These are phyloP conservation scores for Protomyces inundatus DNA, from an alignment of 1,139 yeast species.

Conservation along the genomic window DNA sequence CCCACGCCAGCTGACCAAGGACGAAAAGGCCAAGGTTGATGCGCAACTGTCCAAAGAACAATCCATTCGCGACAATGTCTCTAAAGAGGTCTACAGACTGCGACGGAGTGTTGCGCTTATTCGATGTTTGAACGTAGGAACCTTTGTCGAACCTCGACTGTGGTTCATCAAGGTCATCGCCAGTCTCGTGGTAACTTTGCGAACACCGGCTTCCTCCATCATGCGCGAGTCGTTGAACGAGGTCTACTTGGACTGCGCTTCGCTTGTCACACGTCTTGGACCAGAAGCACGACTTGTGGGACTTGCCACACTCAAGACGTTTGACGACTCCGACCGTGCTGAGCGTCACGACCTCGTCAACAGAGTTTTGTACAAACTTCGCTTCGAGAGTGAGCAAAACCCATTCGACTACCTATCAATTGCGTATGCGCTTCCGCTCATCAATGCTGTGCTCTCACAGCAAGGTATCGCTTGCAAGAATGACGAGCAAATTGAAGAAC, in stretches of 20 bases:
- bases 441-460: constrained; percentile 47
- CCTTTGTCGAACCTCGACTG: constrained; percentile 55
- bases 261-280: constrained; percentile 47
- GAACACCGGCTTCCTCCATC: constrained; percentile 39
- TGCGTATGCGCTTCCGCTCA: constrained; percentile 67
- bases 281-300: constrained; percentile 54
- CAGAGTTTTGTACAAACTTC: constrained; percentile 67
- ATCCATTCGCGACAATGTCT: constrained; percentile 49
- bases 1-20: constrained; percentile 60
- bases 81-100: constrained; percentile 42
- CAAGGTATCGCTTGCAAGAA: background rate
- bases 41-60: constrained; percentile 61
- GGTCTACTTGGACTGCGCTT: constrained; percentile 37
- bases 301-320: constrained; percentile 58
- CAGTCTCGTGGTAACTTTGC: constrained; percentile 36
- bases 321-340: constrained; percentile 45
- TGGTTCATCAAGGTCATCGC: constrained; percentile 71
- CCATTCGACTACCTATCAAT: constrained; percentile 66
- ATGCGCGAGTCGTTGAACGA: constrained; percentile 35
- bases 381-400: constrained; percentile 65
- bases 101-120: constrained; percentile 52
- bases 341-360: constrained; percentile 50
- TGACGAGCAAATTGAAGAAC: constrained; percentile 86
- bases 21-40: constrained; percentile 59
- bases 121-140: constrained; percentile 48